A percentile compares a stretch with the other conserved stretches of the same genome.
phyloP scores from a whole-genome alignment of 345 rosid genomes.

The Acer campestre region DNA sequence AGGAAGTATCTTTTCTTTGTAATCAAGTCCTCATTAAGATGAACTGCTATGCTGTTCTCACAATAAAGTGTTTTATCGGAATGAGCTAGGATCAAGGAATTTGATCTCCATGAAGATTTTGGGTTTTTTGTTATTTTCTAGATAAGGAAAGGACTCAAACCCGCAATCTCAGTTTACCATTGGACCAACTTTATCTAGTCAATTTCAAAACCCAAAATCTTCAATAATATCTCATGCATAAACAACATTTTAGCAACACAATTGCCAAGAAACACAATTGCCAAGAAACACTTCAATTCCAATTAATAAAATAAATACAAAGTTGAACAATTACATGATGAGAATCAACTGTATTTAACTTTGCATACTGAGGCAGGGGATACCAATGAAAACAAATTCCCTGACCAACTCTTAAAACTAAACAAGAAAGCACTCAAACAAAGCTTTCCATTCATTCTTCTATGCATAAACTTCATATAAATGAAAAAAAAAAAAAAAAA shows the following conservation, averaged over 20 bases:
- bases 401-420: conserved; percentile 19
- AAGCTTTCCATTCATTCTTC: conserved; percentile 13
- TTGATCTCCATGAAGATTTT: too few relatives aligned
- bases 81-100: too few relatives aligned
- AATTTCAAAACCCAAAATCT: too few relatives aligned
- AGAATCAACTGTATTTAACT: background rate
- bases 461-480: background rate
- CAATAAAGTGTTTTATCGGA: too few relatives aligned
- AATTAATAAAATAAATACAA: background rate
- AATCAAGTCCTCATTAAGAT: background rate
- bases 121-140: too few relatives aligned
- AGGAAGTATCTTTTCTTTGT: background rate
- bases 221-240: too few relatives aligned
- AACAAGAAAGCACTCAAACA: conserved; percentile 19
- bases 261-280: background rate
- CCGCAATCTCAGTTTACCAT: too few relatives aligned
- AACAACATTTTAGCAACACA: too few relatives aligned
- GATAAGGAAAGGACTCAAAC: too few relatives aligned
- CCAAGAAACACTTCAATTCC: background rate
- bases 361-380: conserved; percentile 14
- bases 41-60: background rate
- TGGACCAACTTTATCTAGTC: too few relatives aligned
- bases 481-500: background rate
- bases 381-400: conserved; percentile 24
- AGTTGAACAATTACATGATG: background rate